Evolutionary conservation across 257 asterid genomes (phyloP), one percentile per base, ranked within the genome.

Genomic region (Marsdenia floribunda): DNA sequence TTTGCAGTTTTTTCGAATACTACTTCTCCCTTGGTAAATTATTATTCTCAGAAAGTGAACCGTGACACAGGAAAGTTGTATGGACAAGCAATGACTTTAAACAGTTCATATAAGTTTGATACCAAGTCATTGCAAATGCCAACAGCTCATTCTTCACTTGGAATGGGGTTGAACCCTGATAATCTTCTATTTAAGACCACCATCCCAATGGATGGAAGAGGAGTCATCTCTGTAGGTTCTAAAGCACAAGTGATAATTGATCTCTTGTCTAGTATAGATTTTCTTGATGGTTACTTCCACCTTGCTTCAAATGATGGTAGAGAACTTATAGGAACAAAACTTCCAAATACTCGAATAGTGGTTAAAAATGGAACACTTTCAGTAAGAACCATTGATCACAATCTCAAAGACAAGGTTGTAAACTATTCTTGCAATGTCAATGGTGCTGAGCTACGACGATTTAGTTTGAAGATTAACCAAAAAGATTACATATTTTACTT

Each of bases 1-100:
- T 73, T 76, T 7, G 80, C 80, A 3, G 29, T 59, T 18, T 81
- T 68, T 67, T 63, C 78, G 1, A 83, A 81, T 60, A 49, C 80
- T 63, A 72, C 85, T 3, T 33, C 75, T 35, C 50, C 79, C 18
- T 26, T 75, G 5, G 2, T 55, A 5, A 11, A 7, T 44, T 61
- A 53, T 10, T 83, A 83, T 37, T 68, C 73, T 68, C 87, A 83
- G 71, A 80, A 82, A 10, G 84, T 73, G 73, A 67, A 83, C 46
- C 79, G 75, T 3, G 77, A 83, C 63, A 77, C 77, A 0, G 87
- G 82, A 12, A 52, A 77, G 70, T 53, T 67, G 16, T 72, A 50
- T 72, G 87, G 84, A 18, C 64, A 80, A 72, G 81, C 80, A 59
- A 54, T 72, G 55, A 15, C 18, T 33, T 49, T 61, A 16, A 57